phyloP scores from a whole-genome alignment of 164 flowering plant genomes.

The Kalanchoe fedtschenkoi region DNA sequence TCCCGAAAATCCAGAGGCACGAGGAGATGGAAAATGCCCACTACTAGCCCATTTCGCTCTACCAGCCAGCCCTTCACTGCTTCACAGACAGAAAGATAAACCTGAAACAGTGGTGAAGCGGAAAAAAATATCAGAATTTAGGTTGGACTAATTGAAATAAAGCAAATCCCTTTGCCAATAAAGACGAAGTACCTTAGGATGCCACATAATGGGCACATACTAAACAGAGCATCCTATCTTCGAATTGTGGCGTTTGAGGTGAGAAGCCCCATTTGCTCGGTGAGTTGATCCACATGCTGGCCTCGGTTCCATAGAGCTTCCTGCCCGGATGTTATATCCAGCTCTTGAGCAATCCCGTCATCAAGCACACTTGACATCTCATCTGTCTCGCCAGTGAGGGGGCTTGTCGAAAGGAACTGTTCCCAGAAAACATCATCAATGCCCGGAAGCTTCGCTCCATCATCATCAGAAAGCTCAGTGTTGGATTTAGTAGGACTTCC shows the following conservation, averaged over 20 bases:
- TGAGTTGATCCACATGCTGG: constrained; percentile 35
- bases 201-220: too few relatives aligned
- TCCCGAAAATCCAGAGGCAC: too few relatives aligned
- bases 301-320: constrained; percentile 24
- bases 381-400: constrained; percentile 29
- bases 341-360: constrained; percentile 15
- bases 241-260: constrained; percentile 17
- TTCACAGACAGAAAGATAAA: too few relatives aligned
- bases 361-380: constrained; percentile 26
- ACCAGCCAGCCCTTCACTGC: too few relatives aligned
- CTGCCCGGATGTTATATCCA: constrained; percentile 13
- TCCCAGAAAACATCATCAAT: constrained; percentile 69
- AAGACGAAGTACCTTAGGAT: too few relatives aligned
- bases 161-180: too few relatives aligned
- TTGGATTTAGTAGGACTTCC: constrained; percentile 15
- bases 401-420: constrained; percentile 44
- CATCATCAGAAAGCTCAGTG: constrained; percentile 26
- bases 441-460: constrained; percentile 34
- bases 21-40: too few relatives aligned
- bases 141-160: too few relatives aligned
- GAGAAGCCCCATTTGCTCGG: constrained; percentile 54
- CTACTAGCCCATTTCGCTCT: too few relatives aligned
- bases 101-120: too few relatives aligned
- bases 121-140: too few relatives aligned
- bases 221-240: constrained; percentile 10